Evolutionary conservation across 192 early-diverging fungal genomes (phyloP), one percentile per base, ranked within the genome.

Genomic region (Backusella tuberculispora): DNA sequence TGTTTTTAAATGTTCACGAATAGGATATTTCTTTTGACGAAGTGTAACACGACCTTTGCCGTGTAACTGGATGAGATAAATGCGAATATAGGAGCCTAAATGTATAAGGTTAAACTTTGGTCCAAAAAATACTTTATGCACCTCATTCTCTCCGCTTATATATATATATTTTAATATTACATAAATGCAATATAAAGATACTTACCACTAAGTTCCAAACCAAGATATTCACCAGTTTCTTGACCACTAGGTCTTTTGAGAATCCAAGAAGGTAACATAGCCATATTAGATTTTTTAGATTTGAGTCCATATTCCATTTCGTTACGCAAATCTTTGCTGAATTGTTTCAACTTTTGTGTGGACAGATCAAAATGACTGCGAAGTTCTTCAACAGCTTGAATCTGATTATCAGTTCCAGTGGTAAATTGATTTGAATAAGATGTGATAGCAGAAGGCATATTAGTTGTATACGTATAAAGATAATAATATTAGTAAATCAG

Each of bases 251-350:
- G 94, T 26, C 89, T 84, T 44, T 76, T 75, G 14, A 82, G 78
- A 64, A 96, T 89, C 75, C 85, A 94, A 34, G 92, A 91, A 26
- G 93, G 95, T 48, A 97, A 84, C 95, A 95, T 95, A 75, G 83
- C 82, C 45, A 79, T 46, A 38, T 21, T 68, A 5, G 72, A 29
- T 40, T 72, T 38, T 13, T 67, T 65, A n/a, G 71, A 42, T 53
- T 75, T 24, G 17, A 92, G 83, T 14, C 92, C 92, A 21, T 86
- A 83, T 13, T 79, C 64, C 90, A 93, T 92, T 74, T 88, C 85
- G 60, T 80, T 46, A 68, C 84, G 74, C 76, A 92, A 81, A 75
- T 89, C 81, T 17, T 74, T 42, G 66, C 88, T 83, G 74, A 92
- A 84, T 45, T 85, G 78, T 66, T 85, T 81, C 17, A 92, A 77